Base-by-base conservation (phyloP, 352 stramenopile species). In the Phytophthora pisi region DNA sequence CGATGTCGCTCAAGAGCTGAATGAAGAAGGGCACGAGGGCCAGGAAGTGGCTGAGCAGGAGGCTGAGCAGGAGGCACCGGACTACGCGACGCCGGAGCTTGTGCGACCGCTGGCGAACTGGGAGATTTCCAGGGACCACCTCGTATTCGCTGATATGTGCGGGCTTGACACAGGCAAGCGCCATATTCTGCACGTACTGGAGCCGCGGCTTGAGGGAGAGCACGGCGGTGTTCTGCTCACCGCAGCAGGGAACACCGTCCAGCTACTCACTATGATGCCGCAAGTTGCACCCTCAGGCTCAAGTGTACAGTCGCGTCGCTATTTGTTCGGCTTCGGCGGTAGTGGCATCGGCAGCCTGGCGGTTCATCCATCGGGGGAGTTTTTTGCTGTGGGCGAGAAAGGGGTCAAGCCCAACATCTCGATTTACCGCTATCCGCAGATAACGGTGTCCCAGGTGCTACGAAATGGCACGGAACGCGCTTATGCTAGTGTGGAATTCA, bases 361-460 rank as follows among this genome's bases (percentile, higher is more conserved):
- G 2, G 85, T 96, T 23, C 89, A 97, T 58, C 86, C 86, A 9
- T 88, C 74, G 4, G 51, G 75, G 2, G 59, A 68, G 36, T 96
- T 88, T 66, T 96, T 97, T 64, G 91, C 90, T 2, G 86, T 98
- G 2, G 93, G 85, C 0, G 91, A 96, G 42, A 97, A 97, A 64
- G 93, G 94, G 3, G 68, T 79, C 42, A 91, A 93, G 51, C 93
- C 94, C 2, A 86, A 84, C 46, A 92, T 98, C 36, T 90, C 78
- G 36, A 81, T 98, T 30, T 97, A 97, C 67, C 65, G 78, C 5
- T 98, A 98, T 55, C 95, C 95, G 10, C 73, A 69, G 20, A 46
- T 68, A 23, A 84, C 75, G 0, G 75, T 97, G 23, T 88, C 72
- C 36, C 81, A 88, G 24, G 78, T 97, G 24, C 68, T 98, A 46